Conservation (phyloP, 805 yeast genomes). For the Kodamaea jinghongensis region DNA sequence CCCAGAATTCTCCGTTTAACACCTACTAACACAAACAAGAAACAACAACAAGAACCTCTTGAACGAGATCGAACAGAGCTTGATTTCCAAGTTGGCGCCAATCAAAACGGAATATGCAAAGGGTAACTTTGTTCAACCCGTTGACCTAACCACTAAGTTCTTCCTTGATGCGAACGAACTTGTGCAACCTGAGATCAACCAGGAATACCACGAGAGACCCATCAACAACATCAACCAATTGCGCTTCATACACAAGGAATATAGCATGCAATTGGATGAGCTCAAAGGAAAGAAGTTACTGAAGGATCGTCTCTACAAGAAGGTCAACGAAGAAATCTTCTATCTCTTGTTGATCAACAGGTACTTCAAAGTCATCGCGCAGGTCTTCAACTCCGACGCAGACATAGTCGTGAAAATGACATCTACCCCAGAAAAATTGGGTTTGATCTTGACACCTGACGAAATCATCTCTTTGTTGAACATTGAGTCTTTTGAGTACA, state of each 20-base stretch:
- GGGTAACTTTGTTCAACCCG: slow-evolving; percentile 12
- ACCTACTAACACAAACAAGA: slow-evolving; percentile 6
- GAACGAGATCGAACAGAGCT: slow-evolving; percentile 14
- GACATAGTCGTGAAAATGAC: slow-evolving; percentile 2
- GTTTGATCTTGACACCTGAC: slow-evolving; percentile 20
- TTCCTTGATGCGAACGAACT: background rate
- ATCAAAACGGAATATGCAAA: slow-evolving; percentile 12
- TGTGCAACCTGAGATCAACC: background rate
- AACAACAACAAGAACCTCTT: slow-evolving; percentile 8
- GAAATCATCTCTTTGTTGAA: slow-evolving; percentile 14
- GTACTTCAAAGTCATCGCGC: slow-evolving; percentile 17
- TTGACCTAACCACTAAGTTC: slow-evolving; percentile 8
- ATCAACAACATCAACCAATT: slow-evolving; percentile 5
- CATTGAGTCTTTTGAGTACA: slow-evolving; percentile 17
- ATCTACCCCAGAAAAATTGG: slow-evolving; percentile 7
- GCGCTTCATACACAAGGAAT: background rate
- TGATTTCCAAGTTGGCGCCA: slow-evolving; percentile 12
- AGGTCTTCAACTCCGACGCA: background rate
- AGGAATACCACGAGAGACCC: background rate
- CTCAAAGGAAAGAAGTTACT: slow-evolving; percentile 14
- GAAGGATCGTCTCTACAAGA: slow-evolving; percentile 18
- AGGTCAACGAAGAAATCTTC: slow-evolving; percentile 20
- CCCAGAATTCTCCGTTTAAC: background rate
- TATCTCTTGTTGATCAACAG: slow-evolving; percentile 16
- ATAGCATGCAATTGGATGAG: slow-evolving; percentile 7